phyloP scores from a whole-genome alignment of 1,139 yeast genomes.

The Lodderomyces margitis region DNA sequence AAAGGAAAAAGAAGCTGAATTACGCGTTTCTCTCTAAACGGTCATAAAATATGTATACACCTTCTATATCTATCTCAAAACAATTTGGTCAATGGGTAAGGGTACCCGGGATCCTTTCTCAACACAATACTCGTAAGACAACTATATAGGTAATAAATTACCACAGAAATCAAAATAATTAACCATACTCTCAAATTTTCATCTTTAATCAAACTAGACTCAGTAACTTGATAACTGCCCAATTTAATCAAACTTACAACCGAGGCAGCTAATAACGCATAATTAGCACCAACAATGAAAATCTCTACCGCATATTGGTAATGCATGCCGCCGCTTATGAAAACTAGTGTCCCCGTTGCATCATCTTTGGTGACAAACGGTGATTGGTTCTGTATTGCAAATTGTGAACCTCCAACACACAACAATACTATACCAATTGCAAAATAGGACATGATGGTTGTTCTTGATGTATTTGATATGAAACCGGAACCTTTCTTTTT shows the following conservation, averaged over 20 bases:
- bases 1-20: neutral
- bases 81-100: conserved; percentile 34
- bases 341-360: conserved; percentile 46
- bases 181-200: conserved; percentile 19
- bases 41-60: neutral
- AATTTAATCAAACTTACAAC: conserved; percentile 38
- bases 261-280: conserved; percentile 41
- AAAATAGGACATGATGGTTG: conserved; percentile 34
- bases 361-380: conserved; percentile 61
- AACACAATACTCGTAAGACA: conserved; percentile 38
- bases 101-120: conserved; percentile 42
- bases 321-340: conserved; percentile 58
- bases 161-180: conserved; percentile 19
- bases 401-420: conserved; percentile 62
- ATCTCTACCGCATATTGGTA: conserved; percentile 73
- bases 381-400: conserved; percentile 54
- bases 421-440: conserved; percentile 41
- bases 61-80: conserved; percentile 20
- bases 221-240: conserved; percentile 30
- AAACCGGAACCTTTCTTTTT: conserved; percentile 47
- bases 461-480: conserved; percentile 31
- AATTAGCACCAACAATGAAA: conserved; percentile 47
- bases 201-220: conserved; percentile 18
- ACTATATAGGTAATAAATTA: conserved; percentile 34
- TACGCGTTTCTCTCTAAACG: too few relatives aligned